Base-by-base conservation (phyloP, 2,329 filamentous ascomycete genomes). In the Nigrospora sphaerica region DNA sequence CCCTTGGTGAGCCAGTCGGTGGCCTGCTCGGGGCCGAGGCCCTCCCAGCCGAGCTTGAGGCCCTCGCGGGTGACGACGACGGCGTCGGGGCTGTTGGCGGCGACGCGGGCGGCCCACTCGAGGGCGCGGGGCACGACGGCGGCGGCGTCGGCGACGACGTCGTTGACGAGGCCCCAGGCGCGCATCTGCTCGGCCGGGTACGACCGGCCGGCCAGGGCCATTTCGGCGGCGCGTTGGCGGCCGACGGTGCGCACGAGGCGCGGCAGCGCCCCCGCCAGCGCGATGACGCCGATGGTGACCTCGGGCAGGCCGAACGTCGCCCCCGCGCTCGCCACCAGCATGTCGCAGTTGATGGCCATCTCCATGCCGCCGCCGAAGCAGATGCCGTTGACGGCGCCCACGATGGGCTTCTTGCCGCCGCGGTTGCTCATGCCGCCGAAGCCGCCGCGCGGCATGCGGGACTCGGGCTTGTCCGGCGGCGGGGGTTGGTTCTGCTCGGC, bases 311-410 rank as follows among this genome's bases (percentile, higher is more conserved):
- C 78, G 58, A 92, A 90, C 23, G 65, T 68, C 0, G 85, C 84
- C 12, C 61, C 57, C 3, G 66, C 60, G 3, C 73, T 68, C 4
- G 86, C 85, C 32, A 91, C 63, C 3, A 89, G 75, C 47, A 92
- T 67, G 68, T 93, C 88, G 52, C 77, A 78, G 64, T 89, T 88
- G 42, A 85, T 69, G 12, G 80, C 74, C 68, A 90, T 88, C 69
- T 92, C 87, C 64, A 86, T 83, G 2, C 86, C 87, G 45, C 86
- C 87, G 33, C 87, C 87, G 39, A 87, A 74, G 48, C 84, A 86
- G 16, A 85, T 69, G 7, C 87, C 87, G 58, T 90, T 88, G 17
- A 91, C 83, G 1, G 86, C 87, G 1, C 82, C 85, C 28, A 92
- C 76, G 46, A 92, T 73, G 6, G 87, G 87, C 58, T 92, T 92